These are phyloP conservation scores for Penicillium sp. DNA, from an alignment of 2,329 filamentous ascomycete genomes.

Conservation along the genomic window DNA sequence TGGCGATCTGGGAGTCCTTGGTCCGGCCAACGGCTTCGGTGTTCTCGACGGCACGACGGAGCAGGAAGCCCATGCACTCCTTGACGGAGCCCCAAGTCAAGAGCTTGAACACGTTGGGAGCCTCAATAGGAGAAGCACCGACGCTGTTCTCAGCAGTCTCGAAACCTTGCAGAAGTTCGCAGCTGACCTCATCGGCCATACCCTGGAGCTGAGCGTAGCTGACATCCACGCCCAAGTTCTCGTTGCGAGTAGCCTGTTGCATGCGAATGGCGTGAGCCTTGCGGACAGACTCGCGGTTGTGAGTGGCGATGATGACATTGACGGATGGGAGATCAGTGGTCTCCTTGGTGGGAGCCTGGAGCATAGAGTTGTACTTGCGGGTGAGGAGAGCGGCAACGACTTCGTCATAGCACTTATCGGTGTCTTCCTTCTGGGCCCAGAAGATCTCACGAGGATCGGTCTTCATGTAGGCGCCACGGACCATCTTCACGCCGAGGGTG, in stretches of 20 bases:
- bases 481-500: conserved; percentile 54
- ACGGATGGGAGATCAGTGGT: conserved; percentile 42
- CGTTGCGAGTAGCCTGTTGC: conserved; percentile 49
- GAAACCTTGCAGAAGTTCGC: conserved; percentile 53
- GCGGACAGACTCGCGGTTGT: conserved; percentile 57
- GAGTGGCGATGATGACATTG: conserved; percentile 60
- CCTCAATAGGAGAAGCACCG: conserved; percentile 29
- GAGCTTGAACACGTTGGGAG: conserved; percentile 59
- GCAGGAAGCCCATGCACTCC: conserved; percentile 61
- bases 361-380: conserved; percentile 59
- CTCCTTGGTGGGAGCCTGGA: conserved; percentile 49
- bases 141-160: conserved; percentile 27
- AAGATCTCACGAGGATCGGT: conserved; percentile 50
- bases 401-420: conserved; percentile 57
- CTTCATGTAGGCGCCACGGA: conserved; percentile 56
- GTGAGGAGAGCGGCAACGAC: conserved; percentile 57
- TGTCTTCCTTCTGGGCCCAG: conserved; percentile 50
- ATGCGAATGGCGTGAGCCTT: conserved; percentile 51
- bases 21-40: conserved; percentile 62
- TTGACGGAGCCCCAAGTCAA: conserved; percentile 61
- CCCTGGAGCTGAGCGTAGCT: conserved; percentile 82
- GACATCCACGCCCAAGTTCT: conserved; percentile 46
- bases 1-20: conserved; percentile 41
- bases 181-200: conserved; percentile 91
- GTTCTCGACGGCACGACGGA: conserved; percentile 73